Evolutionary conservation across 2,329 filamentous ascomycete genomes (phyloP).

Genomic region (Pseudopithomyces chartarum): DNA sequence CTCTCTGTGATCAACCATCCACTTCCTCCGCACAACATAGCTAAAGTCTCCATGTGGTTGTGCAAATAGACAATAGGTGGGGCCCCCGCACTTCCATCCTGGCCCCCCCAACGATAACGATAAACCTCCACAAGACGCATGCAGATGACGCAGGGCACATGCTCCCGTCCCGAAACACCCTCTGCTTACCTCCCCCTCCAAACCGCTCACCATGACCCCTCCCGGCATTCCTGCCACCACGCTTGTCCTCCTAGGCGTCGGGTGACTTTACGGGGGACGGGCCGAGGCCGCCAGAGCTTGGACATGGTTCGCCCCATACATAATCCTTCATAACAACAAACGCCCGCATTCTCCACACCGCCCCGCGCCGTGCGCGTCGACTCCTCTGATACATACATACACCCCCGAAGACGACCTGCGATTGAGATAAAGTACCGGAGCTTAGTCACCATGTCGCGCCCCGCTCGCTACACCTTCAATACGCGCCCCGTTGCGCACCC

Average conservation of each 20-base stretch:
- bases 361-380: constrained; percentile 23
- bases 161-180: not conserved
- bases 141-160: constrained; percentile 8
- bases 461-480: constrained; percentile 50
- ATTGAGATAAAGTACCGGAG: constrained; percentile 10
- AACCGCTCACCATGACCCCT: constrained; percentile 2
- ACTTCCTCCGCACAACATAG: not conserved
- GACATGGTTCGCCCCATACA: constrained; percentile 15
- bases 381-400: constrained; percentile 8
- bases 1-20: not conserved
- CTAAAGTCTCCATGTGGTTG: not conserved
- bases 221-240: not conserved
- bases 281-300: constrained; percentile 37
- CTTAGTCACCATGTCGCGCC: constrained; percentile 30
- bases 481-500: constrained; percentile 52
- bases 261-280: constrained; percentile 9
- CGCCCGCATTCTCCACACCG: constrained; percentile 21
- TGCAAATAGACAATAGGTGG: not conserved
- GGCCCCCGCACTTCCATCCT: not conserved
- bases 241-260: not conserved
- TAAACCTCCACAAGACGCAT: not conserved
- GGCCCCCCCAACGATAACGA: not conserved
- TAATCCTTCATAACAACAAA: constrained; percentile 24
- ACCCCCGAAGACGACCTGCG: not conserved
- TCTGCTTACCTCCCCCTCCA: not conserved